Evolutionary conservation across 176 grass and related monocot species (phyloP).

Genomic region (Alloteropsis semialata): DNA sequence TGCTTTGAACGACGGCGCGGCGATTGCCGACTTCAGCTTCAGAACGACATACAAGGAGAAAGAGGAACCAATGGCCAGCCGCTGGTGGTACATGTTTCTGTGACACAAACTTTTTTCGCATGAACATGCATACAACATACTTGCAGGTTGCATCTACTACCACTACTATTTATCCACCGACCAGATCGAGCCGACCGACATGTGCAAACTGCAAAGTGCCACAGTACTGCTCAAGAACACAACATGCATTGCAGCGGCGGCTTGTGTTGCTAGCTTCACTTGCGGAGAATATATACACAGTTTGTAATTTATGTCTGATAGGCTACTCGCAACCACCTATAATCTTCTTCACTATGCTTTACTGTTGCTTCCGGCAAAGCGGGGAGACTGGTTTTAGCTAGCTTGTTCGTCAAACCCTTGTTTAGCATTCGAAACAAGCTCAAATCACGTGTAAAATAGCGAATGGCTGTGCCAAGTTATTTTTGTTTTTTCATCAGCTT

Average conservation of each 20-base stretch:
- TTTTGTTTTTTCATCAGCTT: not conserved
- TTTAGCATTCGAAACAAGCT: not conserved
- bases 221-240: not conserved
- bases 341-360: not conserved
- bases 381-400: not conserved
- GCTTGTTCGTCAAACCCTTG: not conserved
- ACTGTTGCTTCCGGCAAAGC: not conserved
- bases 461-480: not conserved
- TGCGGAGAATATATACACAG: not conserved
- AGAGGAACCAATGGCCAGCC: no score
- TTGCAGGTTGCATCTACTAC: no score
- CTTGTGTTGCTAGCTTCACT: not conserved
- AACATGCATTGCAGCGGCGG: no score
- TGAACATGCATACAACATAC: not conserved
- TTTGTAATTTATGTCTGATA: not conserved
- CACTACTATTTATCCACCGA: slow-evolving; percentile 37
- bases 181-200: not conserved
- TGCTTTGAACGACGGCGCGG: not conserved
- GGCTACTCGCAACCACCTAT: not conserved
- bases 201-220: not conserved
- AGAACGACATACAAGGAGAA: not conserved
- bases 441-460: slow-evolving; percentile 1
- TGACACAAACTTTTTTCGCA: not conserved
- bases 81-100: not conserved
- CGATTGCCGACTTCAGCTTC: not conserved